Evolutionary conservation across 345 rosid genomes (phyloP), one percentile per base, ranked within the genome.

Genomic region (Gossypium australe): DNA sequence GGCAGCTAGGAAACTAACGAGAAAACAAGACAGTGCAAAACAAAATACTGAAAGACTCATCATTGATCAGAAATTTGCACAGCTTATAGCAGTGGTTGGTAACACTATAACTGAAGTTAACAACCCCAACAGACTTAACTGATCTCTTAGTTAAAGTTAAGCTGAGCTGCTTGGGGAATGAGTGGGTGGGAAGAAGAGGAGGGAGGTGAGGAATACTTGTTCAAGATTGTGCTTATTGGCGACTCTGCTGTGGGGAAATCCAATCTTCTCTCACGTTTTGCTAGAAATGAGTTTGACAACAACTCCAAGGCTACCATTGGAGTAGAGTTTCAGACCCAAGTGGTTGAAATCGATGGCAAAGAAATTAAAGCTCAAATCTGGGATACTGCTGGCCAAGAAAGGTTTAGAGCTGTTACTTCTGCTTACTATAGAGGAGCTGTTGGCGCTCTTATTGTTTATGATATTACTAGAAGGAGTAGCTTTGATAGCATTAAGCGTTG

Each of bases 311-410:
- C 98, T 17, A 92, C 98, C 18, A 94, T 94, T 49, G 97, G 98
- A 55, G 98, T 90, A 0, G 98, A 92, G 70, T 94, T 94, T 80
- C 98, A 94, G 81, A 94, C 98, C 3, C 95, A 89, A 77, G 77
- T 77, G 66, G 83, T 92, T 34, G 97, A 94, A 22, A 92, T 94
- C 79, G 94, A 90, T 44, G 96, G 98, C 61, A 92, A 87, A 82
- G 92, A 92, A 75, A 88, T 94, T 18, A 90, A 94, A 80, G 97
- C 97, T 43, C 97, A 92, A 95, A 90, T 94, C 89, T 92, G 98
- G 97, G 97, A 94, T 69, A 92, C 98, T 52, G 98, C 98, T 56
- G 98, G 98, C 20, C 98, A 94, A 82, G 98, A 94, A 80, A 86
- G 98, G 78, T 94, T 92, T 78, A 82, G 96, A 27, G 98, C 98